phyloP scores from a whole-genome alignment of 2,329 filamentous ascomycete species.

The Fusarium solani-melongenae region DNA sequence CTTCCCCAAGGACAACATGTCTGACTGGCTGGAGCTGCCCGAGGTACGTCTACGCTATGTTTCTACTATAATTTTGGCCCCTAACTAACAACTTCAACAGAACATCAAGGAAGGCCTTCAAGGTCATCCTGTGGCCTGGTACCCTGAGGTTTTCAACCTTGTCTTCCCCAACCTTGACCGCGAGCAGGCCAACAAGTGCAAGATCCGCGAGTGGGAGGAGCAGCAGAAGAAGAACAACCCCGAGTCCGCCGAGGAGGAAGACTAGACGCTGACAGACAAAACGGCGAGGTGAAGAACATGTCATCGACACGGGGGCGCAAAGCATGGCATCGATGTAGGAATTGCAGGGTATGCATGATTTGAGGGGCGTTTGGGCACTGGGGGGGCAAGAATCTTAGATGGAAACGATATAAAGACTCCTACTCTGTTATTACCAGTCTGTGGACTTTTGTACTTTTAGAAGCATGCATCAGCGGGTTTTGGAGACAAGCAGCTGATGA shows the following conservation, averaged over 20 bases:
- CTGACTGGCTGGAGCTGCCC: constrained; percentile 96
- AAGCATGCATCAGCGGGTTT: constrained; percentile 41
- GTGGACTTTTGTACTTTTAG: constrained; percentile 44
- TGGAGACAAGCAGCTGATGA: constrained; percentile 17
- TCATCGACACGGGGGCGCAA: constrained; percentile 1
- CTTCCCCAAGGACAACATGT: constrained; percentile 94
- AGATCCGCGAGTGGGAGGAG: constrained; percentile 66
- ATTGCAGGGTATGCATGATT: constrained; percentile 30
- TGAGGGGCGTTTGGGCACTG: constrained; percentile 42
- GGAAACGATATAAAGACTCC: constrained; percentile 46
- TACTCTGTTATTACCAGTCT: constrained; percentile 43
- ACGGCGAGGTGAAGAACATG: background rate
- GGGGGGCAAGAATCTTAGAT: constrained; percentile 43
- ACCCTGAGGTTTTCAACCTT: constrained; percentile 90
- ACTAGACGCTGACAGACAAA: constrained; percentile 39
- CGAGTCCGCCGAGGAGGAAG: constrained; percentile 50
- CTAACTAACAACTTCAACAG: constrained; percentile 58
- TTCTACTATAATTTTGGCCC: background rate
- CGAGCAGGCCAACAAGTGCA: constrained; percentile 80
- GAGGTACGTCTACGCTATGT: constrained; percentile 74
- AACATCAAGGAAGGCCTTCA: constrained; percentile 98
- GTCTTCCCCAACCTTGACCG: constrained; percentile 86
- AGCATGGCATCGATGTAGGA: constrained; percentile 7
- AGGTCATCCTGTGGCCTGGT: constrained; percentile 92
- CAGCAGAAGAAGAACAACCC: constrained; percentile 53